Evolutionary conservation across 495 filamentous ascomycete species (phyloP), one percentile per base, ranked within the genome.

Genomic region (Lasiosphaeria ovina): DNA sequence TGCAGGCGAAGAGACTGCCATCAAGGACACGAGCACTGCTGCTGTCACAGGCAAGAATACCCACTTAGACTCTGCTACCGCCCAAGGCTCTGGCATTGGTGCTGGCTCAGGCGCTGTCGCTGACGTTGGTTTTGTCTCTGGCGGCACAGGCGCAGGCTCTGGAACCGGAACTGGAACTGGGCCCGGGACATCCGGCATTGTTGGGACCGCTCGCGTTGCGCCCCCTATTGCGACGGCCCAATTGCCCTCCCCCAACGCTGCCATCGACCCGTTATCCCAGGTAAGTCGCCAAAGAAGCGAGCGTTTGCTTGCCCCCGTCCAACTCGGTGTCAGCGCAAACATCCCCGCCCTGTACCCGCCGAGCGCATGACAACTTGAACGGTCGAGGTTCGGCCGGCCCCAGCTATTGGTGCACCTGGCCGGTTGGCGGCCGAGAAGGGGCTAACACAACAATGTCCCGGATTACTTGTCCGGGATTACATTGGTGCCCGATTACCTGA

Each of bases 181-280:
- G 17, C n/a, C 59, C 55, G 35, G 51, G 42, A 16, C 50, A 31
- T 12, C 47, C 35, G 38, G 47, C 47, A 61, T 49, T n/a, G 45
- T 40, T 40, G 36, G 33, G 54, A 17, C 40, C 52, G 16, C n/a
- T 17, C 31, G 4, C 49, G 44, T 31, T 59, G 24, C 31, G 50
- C 36, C 7, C 54, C 49, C 40, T 47, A 11, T n/a, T 4, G 44
- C 44, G 44, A 47, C 44, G 12, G 11, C 62, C 36, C 55, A 54
- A 31, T 60, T 73, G 12, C 59, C 71, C 11, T 60, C 55, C 14
- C 35, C 62, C 31, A 64, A 31, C 40, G 56, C 66, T 4, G 73
- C 72, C 49, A 72, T 80, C 24, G 77, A 81, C 62, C 77, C 79
- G 9, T 63, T 81, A 59, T 78, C 77, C 4, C 78, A 79, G 62